These are phyloP conservation scores for Ophiognomonia clavigignenti-juglandacearum DNA, from an alignment of 2,329 filamentous ascomycete genomes.

Conservation along the genomic window DNA sequence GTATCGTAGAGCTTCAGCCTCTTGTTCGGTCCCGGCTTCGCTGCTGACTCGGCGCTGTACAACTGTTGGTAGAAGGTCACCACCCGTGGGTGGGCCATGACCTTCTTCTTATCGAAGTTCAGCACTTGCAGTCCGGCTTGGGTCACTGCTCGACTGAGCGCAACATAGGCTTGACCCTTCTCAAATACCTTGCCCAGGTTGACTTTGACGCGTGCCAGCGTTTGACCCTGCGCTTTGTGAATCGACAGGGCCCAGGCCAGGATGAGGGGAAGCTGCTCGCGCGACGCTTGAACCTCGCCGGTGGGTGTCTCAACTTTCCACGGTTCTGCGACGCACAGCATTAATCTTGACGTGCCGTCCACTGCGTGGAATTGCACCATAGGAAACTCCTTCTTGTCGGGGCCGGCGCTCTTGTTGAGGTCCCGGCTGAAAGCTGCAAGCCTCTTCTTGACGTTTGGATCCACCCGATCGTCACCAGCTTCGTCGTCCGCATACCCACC, in stretches of 20 bases:
- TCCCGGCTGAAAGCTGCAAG: conserved; percentile 46
- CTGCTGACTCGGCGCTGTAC: conserved; percentile 58
- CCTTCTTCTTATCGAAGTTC: conserved; percentile 82
- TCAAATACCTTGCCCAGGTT: conserved; percentile 91
- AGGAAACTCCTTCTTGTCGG: conserved; percentile 62
- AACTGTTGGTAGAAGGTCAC: conserved; percentile 80
- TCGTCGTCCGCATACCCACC: conserved; percentile 34
- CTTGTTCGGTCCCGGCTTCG: conserved; percentile 19
- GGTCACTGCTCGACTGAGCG: conserved; percentile 84
- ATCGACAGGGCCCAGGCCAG: conserved; percentile 96
- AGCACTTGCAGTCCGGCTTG: conserved; percentile 85
- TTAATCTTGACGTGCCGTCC: conserved; percentile 69
- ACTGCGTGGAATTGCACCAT: conserved; percentile 78
- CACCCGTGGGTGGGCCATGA: conserved; percentile 90
- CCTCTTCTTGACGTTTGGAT: conserved; percentile 48
- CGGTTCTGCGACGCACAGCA: conserved; percentile 80
- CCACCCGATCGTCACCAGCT: conserved; percentile 17
- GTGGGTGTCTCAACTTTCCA: conserved; percentile 98
- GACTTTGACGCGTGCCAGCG: conserved; percentile 87
- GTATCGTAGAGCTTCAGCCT: conserved; percentile 64
- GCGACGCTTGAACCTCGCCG: conserved; percentile 86
- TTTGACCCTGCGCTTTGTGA: conserved; percentile 96
- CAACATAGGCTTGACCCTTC: conserved; percentile 96
- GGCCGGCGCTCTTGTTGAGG: conserved; percentile 26
- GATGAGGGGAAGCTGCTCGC: conserved; percentile 79